Evolutionary conservation across 2,329 filamentous ascomycete genomes (phyloP), one percentile per base, ranked within the genome.

Genomic region (Scedosporium dehoogii): DNA sequence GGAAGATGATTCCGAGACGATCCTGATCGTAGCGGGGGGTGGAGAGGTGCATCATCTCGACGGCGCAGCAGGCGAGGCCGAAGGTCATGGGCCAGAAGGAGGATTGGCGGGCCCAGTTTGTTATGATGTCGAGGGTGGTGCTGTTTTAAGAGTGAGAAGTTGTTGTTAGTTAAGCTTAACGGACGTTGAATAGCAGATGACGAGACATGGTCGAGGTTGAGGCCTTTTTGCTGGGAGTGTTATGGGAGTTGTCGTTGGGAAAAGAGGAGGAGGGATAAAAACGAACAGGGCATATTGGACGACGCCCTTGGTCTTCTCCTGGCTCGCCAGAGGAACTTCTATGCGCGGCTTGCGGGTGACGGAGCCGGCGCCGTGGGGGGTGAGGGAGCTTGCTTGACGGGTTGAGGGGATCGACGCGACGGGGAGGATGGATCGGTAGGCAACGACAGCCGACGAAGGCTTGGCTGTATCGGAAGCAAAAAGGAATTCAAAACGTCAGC

Each of bases 41-140:
- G 41, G 90, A 94, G 21, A 91, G 81, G 74, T 93, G 89, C 91
- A 96, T 96, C 91, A 96, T 96, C 74, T 96, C 91, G 72, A 96
- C 78, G 75, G 89, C 90, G 75, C 91, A 96, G 82, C 91, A 96
- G 70, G 91, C 91, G 59, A 94, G 87, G 60, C 88, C 91, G 73
- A 96, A 96, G 59, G 89, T 92, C 83, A 96, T 87, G 68, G 91
- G 91, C 91, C 91, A 96, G 61, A 94, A 81, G n/a, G 91, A 96
- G 62, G 87, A 85, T 76, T 94, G 89, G 60, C 91, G 87, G 51
- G 85, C 88, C 91, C 91, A 96, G 79, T 92, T 93, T 75, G 88
- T 79, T 66, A 94, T 82, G 71, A 88, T 82, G 73, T 96, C 91
- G 71, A 92, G 82, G 6, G 89, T 89, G 62, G 90, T 91, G 66